Conservation (phyloP, 768 basidiomycete genomes). For the Termitomyces sp. region DNA sequence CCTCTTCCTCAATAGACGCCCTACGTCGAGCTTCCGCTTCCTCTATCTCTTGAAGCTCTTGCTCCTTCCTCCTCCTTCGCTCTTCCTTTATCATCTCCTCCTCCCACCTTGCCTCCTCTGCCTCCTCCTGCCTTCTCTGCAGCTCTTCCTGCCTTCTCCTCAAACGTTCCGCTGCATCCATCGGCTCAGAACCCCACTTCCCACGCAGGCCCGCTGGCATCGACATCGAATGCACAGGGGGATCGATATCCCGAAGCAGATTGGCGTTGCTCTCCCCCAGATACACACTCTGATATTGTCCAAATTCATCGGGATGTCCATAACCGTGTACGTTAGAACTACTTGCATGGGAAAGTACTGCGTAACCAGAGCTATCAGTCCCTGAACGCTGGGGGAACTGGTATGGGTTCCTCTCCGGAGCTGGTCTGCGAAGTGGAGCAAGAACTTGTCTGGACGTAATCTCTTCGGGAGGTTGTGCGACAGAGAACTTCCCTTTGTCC, state of each 20-base stretch:
- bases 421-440: conserved; percentile 12
- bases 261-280: conserved; percentile 1
- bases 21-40: conserved; percentile 42
- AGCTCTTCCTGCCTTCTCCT: conserved; percentile 28
- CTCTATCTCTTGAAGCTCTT: conserved; percentile 33
- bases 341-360: conserved; percentile 32
- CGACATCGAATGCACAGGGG: conserved; percentile 7
- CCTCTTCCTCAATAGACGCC: conserved; percentile 36
- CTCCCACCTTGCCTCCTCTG: conserved; percentile 39
- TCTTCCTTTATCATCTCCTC: conserved; percentile 41
- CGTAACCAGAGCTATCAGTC: conserved; percentile 38
- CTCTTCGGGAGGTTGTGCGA: conserved; percentile 6
- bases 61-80: conserved; percentile 40
- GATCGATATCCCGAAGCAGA: conserved; percentile 1
- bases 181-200: conserved; percentile 32
- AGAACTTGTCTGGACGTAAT: conserved; percentile 16
- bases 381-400: conserved; percentile 20
- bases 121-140: conserved; percentile 28
- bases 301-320: conserved; percentile 14
- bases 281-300: conserved; percentile 13
- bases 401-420: neutral
- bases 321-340: conserved; percentile 28
- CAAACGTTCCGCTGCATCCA: conserved; percentile 32
- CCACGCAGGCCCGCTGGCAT: conserved; percentile 25
- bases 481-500: conserved; percentile 27